These are phyloP conservation scores for Lactarius vividus DNA, from an alignment of 768 basidiomycete genomes.

Conservation along the genomic window DNA sequence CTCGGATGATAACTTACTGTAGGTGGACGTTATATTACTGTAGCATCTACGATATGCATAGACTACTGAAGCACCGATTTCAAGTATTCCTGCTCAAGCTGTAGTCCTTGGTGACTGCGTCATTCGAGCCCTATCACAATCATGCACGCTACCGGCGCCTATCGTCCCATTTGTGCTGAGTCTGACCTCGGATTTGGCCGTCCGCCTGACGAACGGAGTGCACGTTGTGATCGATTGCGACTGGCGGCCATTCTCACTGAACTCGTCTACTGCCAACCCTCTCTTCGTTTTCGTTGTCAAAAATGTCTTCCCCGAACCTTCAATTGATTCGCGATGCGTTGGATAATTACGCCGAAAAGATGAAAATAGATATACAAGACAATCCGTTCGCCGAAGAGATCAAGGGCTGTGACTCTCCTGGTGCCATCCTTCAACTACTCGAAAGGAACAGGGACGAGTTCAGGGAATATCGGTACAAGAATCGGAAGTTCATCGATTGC, in stretches of 20 bases:
- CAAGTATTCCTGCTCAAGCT: too few relatives aligned
- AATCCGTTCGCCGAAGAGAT: neutral
- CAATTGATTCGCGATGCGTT: neutral
- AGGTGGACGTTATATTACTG: too few relatives aligned
- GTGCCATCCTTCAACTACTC: neutral
- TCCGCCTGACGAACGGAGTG: neutral
- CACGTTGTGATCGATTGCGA: neutral
- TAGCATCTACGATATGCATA: too few relatives aligned
- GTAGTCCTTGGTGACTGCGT: too few relatives aligned
- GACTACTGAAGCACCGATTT: too few relatives aligned
- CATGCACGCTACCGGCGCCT: too few relatives aligned
- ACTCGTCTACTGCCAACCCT: neutral
- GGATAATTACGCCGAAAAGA: neutral
- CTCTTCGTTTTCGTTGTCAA: neutral
- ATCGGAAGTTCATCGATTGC: neutral
- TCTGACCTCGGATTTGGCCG: too few relatives aligned
- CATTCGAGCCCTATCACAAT: too few relatives aligned
- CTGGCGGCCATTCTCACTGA: neutral
- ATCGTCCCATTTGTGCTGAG: too few relatives aligned
- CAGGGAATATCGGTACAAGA: neutral
- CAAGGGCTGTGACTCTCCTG: neutral
- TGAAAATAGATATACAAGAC: neutral
- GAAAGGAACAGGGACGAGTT: neutral
- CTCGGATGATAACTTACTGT: too few relatives aligned
- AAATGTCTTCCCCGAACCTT: neutral